Evolutionary conservation across 208 protist genomes (phyloP), one percentile per base, ranked within the genome.

Genomic region (Phytomonas sp.): DNA sequence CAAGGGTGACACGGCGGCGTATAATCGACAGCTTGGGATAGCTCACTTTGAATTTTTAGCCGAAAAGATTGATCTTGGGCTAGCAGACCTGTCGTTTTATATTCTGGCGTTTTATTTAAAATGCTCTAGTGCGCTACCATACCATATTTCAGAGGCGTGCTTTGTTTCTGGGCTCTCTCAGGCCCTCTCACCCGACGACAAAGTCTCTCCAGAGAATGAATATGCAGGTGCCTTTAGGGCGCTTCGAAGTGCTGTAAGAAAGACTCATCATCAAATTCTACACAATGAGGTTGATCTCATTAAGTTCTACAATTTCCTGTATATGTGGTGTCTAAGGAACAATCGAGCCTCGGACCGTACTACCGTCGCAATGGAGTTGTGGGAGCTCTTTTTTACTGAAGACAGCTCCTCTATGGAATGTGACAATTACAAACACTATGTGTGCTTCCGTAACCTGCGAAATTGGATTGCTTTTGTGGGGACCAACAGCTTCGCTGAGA

Each of bases 71-170:
- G 71, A 72, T 31, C 61, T 91, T n/a, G 73, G 62, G 23, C 65
- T 86, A 20, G 84, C 92, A 11, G 83, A 91, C 70, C 76, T 81
- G 6, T 89, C 83, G 0, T 66, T 94, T 13, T 88, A 94, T 71
- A 46, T 85, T 4, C 73, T 94, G 7, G 80, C 89, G 56, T 94
- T 79, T 37, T 64, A 68, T n/a, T 62, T 76, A 11, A 65, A 80
- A 62, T 78, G 78, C 53, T 70, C 73, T 0, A 37, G 72, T 15
- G 72, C 76, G 53, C 59, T 66, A 26, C 72, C 71, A 5, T 79
- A 72, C 31, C 67, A 75, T 56, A 89, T 94, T 60, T 74, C 69
- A 13, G 75, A 85, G 60, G 68, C 65, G 51, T 76, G 81, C 56
- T 90, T 89, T 40, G 77, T 88, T 4, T 75, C 78, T 11, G 62